Percentiles rank a stretch among this genome's conserved stretches.
These are phyloP conservation scores for Sarocladium oryzae DNA, from an alignment of 2,329 filamentous ascomycete genomes.

Conservation along the genomic window DNA sequence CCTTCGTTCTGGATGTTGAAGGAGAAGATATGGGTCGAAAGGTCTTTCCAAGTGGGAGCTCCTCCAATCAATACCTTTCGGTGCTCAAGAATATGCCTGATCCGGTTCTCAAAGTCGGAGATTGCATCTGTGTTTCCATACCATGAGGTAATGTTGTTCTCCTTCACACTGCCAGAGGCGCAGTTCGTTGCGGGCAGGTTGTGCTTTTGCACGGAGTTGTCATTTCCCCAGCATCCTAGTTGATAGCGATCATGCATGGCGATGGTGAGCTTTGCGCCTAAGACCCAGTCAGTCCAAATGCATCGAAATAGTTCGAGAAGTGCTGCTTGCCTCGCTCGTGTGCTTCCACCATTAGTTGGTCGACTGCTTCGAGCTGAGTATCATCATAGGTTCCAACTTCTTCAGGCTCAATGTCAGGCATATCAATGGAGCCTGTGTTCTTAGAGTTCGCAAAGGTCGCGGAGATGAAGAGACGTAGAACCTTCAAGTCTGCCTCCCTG, in stretches of 20 bases:
- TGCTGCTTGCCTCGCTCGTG: not conserved
- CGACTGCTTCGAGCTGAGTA: conserved; percentile 8
- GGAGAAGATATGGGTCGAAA: conserved; percentile 8
- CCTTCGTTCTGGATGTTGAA: conserved; percentile 11
- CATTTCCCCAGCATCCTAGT: conserved; percentile 9
- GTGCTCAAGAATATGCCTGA: conserved; percentile 7
- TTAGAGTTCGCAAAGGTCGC: conserved; percentile 8
- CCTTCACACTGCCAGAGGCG: not conserved
- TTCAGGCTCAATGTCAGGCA: conserved; percentile 6
- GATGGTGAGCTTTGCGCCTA: conserved; percentile 8
- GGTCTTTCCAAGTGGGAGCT: conserved; percentile 8
- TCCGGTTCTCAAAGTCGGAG: conserved; percentile 10
- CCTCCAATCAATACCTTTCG: not conserved
- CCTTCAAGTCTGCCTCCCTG: conserved; percentile 7
- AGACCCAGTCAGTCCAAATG: not conserved
- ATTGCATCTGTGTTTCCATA: conserved; percentile 1
- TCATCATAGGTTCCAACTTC: conserved; percentile 7
- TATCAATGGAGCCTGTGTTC: conserved; percentile 2
- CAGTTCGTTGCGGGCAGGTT: conserved; percentile 9
- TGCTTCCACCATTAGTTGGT: conserved; percentile 9
- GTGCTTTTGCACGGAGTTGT: conserved; percentile 8
- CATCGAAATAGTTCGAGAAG: no score
- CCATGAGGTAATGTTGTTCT: conserved; percentile 9
- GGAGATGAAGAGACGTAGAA: conserved; percentile 9
- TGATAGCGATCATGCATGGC: conserved; percentile 9